Evolutionary conservation across 441 rosid genomes (phyloP), one percentile per base, ranked within the genome.

Genomic region (Lepidium campestre): DNA sequence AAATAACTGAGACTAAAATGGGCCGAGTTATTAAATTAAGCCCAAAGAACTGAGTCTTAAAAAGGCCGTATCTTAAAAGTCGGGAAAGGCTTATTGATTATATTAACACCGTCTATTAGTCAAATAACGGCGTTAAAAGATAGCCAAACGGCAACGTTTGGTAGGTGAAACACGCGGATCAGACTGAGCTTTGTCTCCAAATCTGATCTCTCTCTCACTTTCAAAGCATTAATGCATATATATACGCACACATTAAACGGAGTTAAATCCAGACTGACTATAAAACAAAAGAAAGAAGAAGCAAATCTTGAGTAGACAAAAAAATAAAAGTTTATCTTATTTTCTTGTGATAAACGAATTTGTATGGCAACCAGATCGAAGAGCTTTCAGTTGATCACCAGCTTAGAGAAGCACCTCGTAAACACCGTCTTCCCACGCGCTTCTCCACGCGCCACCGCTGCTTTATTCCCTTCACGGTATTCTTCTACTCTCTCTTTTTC

Each of bases 301-400:
- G 35, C 63, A 57, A 57, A 14, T 25, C 14, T 27, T 58, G 3
- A 10, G 34, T 23, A 14, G 14, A 23, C 7, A 9, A 50, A 34
- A 1, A 29, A 0, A 3, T 41, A 42, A 41, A 10, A 6, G 1
- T 19, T 39, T 69, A 22, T 55, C 27, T 10, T 14, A 39, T 31
- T 45, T n/a, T 55, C 50, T 39, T n/a, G 15, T 74, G 35, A 23
- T 34, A 73, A 57, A 19, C 57, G 48, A 6, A 57, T 3, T 79
- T 75, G 77, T 70, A 90, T 82, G 86, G 89, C 85, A 67, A 82
- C 88, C 69, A 76, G 71, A 60, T 69, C 68, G 68, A 81, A 82
- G 80, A 80, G 80, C 49, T 63, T 65, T 76, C 79, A 68, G 47
- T 76, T 75, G 78, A 81, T 86, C 85, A 82, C 80, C 52, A 40